Conservation (phyloP, 805 yeast species). For the Yamadazyma tumulicola region DNA sequence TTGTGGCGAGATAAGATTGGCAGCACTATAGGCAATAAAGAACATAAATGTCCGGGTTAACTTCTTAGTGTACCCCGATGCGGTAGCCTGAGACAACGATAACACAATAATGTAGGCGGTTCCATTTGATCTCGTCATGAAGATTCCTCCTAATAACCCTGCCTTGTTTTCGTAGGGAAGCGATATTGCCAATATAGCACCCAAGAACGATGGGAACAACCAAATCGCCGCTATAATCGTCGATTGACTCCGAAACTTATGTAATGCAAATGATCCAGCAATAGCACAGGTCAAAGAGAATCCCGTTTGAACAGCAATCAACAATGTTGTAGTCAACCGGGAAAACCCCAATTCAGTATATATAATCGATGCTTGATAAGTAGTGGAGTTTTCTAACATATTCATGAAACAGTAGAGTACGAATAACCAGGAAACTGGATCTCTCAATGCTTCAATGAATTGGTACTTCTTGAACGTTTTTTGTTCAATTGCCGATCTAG, state of each 20-base stretch:
- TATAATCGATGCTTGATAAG: conserved; percentile 50
- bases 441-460: conserved; percentile 47
- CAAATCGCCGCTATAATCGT: conserved; percentile 37
- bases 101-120: conserved; percentile 32
- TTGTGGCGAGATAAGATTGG: conserved; percentile 56
- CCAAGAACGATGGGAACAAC: conserved; percentile 43
- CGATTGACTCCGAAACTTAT: conserved; percentile 22
- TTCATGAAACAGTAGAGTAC: conserved; percentile 37
- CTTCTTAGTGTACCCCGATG: conserved; percentile 51
- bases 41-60: conserved; percentile 43
- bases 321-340: conserved; percentile 44
- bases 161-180: conserved; percentile 43
- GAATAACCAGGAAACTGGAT: conserved; percentile 28
- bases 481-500: conserved; percentile 36
- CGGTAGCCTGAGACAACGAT: conserved; percentile 24
- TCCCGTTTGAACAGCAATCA: conserved; percentile 43
- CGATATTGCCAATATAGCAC: conserved; percentile 43
- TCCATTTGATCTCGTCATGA: conserved; percentile 41
- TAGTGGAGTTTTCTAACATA: conserved; percentile 50
- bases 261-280: conserved; percentile 37
- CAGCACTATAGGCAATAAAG: conserved; percentile 44
- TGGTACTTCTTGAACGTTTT: conserved; percentile 46
- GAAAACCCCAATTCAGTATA: conserved; percentile 38
- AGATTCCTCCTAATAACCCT: conserved; percentile 41
- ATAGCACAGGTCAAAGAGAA: conserved; percentile 47